Evolutionary conservation across 2,329 filamentous ascomycete species (phyloP), one percentile per base, ranked within the genome.

Genomic region (Pseudocercospora fijiensis): DNA sequence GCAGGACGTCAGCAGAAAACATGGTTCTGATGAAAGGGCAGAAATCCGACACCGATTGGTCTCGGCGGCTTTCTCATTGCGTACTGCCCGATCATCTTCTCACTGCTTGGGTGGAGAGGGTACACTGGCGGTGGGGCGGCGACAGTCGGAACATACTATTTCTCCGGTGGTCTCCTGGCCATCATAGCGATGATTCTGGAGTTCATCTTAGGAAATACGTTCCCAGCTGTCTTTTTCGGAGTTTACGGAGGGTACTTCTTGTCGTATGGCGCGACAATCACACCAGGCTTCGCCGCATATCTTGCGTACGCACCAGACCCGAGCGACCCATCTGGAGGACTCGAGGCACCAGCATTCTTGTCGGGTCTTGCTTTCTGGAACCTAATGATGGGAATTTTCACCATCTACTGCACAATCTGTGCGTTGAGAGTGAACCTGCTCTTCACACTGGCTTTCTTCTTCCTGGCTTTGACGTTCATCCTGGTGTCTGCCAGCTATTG

Each of bases 201-300:
- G 57, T 76, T 76, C 60, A 67, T 77, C 49, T 65, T 77, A 22
- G 75, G 75, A 52, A 77, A 77, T 28, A 74, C 71, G 5, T 72
- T 73, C 47, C 66, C 71, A 10, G 62, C 60, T n/a, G 57, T 63
- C n/a, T 65, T 69, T 57, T 73, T 69, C 26, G 70, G 72, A 24
- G 71, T 71, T 1, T 73, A 71, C 30, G 26, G 64, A 27, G 65
- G 37, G 18, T 70, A 67, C 57, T 70, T 69, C 53, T 51, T 69
- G 53, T 47, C 63, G 3, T 63, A 62, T 20, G 65, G 63, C 22
- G 67, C 68, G 6, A 70, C 63, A 0, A 52, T 69, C 11, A 63
- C 61, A 4, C 68, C 68, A 22, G 63, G 53, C 2, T 70, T 66
- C 53, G 61, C 57, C 28, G 64, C 68, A 2, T 68, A 64, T 22